Conservation (phyloP, 2,329 filamentous ascomycete genomes). For the Verticillium longisporum region DNA sequence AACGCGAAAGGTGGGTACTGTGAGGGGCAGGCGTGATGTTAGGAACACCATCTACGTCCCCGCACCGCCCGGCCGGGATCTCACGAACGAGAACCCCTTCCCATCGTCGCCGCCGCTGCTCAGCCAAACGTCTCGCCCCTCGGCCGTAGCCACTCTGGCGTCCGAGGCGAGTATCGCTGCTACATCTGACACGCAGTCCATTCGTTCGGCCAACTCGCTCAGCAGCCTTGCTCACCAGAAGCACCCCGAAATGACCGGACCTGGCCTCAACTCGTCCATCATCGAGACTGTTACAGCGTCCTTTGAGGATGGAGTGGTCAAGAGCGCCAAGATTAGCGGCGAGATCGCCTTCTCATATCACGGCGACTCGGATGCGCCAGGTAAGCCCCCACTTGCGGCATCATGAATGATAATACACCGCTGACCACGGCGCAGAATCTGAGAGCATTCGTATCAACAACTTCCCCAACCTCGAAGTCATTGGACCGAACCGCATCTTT, state of each 20-base stretch:
- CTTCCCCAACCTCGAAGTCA: slow-evolving; percentile 80
- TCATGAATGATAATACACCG: not conserved
- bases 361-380: slow-evolving; percentile 14
- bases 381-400: slow-evolving; percentile 18
- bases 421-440: slow-evolving; percentile 27
- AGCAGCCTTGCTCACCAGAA: slow-evolving; percentile 61
- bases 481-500: slow-evolving; percentile 90
- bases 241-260: slow-evolving; percentile 74
- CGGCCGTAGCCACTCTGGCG: slow-evolving; percentile 47
- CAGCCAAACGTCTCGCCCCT: slow-evolving; percentile 27
- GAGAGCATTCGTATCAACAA: slow-evolving; percentile 80
- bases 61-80: slow-evolving; percentile 24
- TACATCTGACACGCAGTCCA: slow-evolving; percentile 80
- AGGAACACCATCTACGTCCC: slow-evolving; percentile 85
- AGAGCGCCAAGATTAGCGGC: slow-evolving; percentile 68
- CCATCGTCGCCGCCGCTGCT: slow-evolving; percentile 29
- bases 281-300: slow-evolving; percentile 86
- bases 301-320: slow-evolving; percentile 70
- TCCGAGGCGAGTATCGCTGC: slow-evolving; percentile 55
- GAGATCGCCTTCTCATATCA: slow-evolving; percentile 89
- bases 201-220: slow-evolving; percentile 80
- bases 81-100: slow-evolving; percentile 23
- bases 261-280: slow-evolving; percentile 80
- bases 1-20: slow-evolving; percentile 64
- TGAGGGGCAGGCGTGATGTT: slow-evolving; percentile 84